Base-by-base conservation (phyloP, 768 basidiomycete species). In the Russula sp. region DNA sequence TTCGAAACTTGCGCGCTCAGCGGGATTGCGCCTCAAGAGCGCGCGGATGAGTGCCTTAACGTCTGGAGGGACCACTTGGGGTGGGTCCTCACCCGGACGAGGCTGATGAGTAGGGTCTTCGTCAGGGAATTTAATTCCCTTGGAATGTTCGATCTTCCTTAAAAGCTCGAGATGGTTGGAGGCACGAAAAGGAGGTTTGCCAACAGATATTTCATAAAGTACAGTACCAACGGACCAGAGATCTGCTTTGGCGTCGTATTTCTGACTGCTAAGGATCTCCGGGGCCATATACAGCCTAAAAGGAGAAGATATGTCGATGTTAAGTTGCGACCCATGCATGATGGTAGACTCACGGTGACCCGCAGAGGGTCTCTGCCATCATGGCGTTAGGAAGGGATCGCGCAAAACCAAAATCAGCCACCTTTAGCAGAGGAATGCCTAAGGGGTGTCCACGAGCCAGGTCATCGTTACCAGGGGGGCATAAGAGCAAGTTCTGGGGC, bases 211-310 rank as follows among this genome's bases (percentile, higher is more conserved):
- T 75, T 99, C 97, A 76, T 87, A 99, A 2, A 98, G 78, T 26
- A 99, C 95, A 0, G 97, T 93, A 6, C 97, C 97, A 53, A 98
- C 94, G 34, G 93, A 95, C 97, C 97, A 99, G 1, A 99, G 81
- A 73, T 99, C 97, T 13, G 92, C 97, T 73, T 94, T 96, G 22
- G 95, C 95, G 73, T 97, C 94, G 75, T 99, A 98, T 73, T 95
- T 95, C 77, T 98, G 89, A 74, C 97, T 97, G 18, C 92, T 86
- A 13, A 99, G 78, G 70, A 99, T 98, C 76, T 99, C 97, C 0
- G 97, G 97, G 0, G 97, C 97, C 97, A 98, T 99, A 77, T 99
- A 99, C 34, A 99, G 77, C 54, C 93, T 94, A 61, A 7, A 16
- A 53, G 60, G 18, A 36, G 50, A 10, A n/a, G 18, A 22, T 7